Evolutionary conservation across 495 filamentous ascomycete species (phyloP).

Genomic region (Podospora fimiseda): DNA sequence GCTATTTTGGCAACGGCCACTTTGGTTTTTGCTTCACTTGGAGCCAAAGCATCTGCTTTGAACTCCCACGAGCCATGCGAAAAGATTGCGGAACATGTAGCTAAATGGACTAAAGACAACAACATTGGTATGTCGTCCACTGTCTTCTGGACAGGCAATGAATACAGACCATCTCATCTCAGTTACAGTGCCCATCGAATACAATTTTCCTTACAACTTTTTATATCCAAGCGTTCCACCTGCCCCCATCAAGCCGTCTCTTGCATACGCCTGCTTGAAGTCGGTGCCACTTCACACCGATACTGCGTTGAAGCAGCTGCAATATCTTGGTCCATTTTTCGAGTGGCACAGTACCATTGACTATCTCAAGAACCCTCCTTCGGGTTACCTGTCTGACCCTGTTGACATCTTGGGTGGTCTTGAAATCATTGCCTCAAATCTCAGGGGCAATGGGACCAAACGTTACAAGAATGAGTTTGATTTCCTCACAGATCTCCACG

Average conservation of each 20-base stretch:
- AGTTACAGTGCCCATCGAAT: slow-evolving; percentile 4
- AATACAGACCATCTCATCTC: background rate
- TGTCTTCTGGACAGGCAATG: background rate
- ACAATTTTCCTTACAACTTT: background rate
- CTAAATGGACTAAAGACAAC: slow-evolving; percentile 9
- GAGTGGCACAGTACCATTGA: slow-evolving; percentile 35
- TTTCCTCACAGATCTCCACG: slow-evolving; percentile 35
- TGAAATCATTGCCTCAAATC: slow-evolving; percentile 27
- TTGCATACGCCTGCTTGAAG: slow-evolving; percentile 18
- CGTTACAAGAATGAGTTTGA: slow-evolving; percentile 43
- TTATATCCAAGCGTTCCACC: slow-evolving; percentile 6
- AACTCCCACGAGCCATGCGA: slow-evolving; percentile 7
- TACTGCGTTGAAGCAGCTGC: slow-evolving; percentile 6
- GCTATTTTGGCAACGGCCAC: background rate
- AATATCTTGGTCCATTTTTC: slow-evolving; percentile 11
- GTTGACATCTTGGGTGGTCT: slow-evolving; percentile 37
- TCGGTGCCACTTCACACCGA: slow-evolving; percentile 17
- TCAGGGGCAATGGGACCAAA: slow-evolving; percentile 8
- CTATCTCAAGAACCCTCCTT: slow-evolving; percentile 39
- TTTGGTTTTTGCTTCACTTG: too few species aligned
- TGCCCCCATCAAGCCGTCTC: slow-evolving; percentile 13
- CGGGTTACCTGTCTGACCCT: slow-evolving; percentile 31
- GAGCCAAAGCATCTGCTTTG: too few species aligned
- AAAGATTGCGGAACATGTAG: slow-evolving; percentile 1
- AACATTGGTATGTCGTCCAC: slow-evolving; percentile 4